These are phyloP conservation scores for Clavulina sp. DNA, from an alignment of 768 basidiomycete genomes.

Conservation along the genomic window DNA sequence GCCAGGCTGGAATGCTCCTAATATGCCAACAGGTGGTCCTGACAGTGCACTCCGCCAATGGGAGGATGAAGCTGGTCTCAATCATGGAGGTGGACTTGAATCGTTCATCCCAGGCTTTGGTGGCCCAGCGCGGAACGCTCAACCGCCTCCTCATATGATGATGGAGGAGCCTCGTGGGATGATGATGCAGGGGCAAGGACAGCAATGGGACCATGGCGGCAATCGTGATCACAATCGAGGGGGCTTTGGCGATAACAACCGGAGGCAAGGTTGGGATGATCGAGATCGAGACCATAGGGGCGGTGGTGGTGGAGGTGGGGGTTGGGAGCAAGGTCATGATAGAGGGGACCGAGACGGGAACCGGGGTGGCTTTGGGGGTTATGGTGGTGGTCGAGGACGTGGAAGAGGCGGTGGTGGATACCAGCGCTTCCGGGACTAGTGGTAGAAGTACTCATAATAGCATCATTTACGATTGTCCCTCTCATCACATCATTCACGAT, in stretches of 20 bases:
- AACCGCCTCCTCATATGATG: neutral
- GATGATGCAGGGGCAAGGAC: neutral
- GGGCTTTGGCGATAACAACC: neutral
- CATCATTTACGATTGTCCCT: no score
- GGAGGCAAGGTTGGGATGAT: neutral
- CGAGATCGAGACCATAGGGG: neutral
- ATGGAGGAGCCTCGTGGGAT: neutral
- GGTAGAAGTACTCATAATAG: no score
- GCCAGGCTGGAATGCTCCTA: constrained; percentile 15
- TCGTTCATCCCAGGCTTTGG: constrained; percentile 53
- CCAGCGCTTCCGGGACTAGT: no score
- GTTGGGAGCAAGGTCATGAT: neutral
- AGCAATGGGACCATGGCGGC: neutral
- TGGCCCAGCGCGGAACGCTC: constrained; percentile 21
- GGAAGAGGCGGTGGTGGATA: neutral
- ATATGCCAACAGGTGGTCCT: constrained; percentile 10
- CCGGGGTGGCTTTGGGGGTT: neutral
- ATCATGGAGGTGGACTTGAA: constrained; percentile 24
- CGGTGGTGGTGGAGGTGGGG: neutral
- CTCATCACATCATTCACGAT: no score
- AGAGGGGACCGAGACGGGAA: neutral
- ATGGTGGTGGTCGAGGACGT: neutral
- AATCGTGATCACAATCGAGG: neutral
- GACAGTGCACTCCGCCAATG: constrained; percentile 9
- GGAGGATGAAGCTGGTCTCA: no score